Conservation (phyloP, 257 asterid genomes). For the Ophiorrhiza pumila region DNA sequence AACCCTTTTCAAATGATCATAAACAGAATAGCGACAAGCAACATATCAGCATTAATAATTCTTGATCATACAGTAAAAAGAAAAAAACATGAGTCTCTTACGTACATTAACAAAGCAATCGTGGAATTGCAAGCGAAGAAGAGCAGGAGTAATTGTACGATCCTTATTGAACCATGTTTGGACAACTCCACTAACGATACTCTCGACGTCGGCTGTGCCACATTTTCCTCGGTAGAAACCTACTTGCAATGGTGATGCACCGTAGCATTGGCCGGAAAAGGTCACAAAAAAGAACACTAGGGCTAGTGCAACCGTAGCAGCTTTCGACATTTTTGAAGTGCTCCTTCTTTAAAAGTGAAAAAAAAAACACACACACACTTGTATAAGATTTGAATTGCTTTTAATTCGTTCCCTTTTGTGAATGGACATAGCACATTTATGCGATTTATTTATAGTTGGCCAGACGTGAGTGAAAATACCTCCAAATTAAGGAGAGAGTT, state of each 20-base stretch:
- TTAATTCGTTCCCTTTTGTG: too few species aligned
- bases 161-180: conserved; percentile 5
- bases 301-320: neutral
- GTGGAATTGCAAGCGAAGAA: conserved; percentile 34
- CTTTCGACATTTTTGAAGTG: conserved; percentile 11
- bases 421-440: too few species aligned
- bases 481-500: too few species aligned
- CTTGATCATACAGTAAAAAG: neutral
- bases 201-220: conserved; percentile 23
- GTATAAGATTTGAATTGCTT: neutral
- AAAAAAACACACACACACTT: too few species aligned
- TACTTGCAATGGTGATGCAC: conserved; percentile 12
- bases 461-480: too few species aligned
- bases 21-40: neutral
- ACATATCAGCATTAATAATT: neutral
- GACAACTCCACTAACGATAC: conserved; percentile 10
- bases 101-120: conserved; percentile 39
- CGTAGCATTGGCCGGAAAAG: neutral
- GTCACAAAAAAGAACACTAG: neutral
- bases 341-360: too few species aligned
- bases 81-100: neutral
- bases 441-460: neutral
- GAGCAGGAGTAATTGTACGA: conserved; percentile 31
- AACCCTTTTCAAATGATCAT: conserved; percentile 20
- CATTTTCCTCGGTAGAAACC: conserved; percentile 22